Percentiles rank a stretch among this genome's conserved stretches.
Conservation (phyloP, 2,329 filamentous ascomycete species). For the Aphanocladium album region DNA sequence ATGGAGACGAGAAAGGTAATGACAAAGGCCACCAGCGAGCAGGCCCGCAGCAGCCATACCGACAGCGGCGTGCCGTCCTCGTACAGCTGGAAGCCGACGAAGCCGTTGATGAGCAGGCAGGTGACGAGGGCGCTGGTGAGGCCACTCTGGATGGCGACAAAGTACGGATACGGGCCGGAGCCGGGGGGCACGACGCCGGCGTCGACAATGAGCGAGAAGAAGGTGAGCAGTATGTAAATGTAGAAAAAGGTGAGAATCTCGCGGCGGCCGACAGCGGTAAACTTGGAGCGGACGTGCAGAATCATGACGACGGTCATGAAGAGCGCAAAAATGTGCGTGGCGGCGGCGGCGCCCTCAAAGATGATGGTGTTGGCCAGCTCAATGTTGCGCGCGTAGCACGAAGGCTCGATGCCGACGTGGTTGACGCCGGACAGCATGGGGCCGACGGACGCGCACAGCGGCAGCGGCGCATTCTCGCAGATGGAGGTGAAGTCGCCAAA, state of each 20-base stretch:
- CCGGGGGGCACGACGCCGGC: constrained; percentile 86
- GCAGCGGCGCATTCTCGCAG: constrained; percentile 79
- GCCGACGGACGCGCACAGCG: constrained; percentile 82
- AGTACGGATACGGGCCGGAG: constrained; percentile 79
- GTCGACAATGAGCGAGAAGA: constrained; percentile 84
- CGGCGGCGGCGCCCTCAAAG: constrained; percentile 85
- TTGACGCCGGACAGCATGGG: constrained; percentile 62
- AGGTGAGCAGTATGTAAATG: constrained; percentile 85
- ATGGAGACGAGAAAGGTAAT: constrained; percentile 84
- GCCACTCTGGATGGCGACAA: constrained; percentile 81
- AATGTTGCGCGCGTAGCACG: constrained; percentile 91
- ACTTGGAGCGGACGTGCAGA: constrained; percentile 86
- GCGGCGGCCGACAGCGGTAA: constrained; percentile 82
- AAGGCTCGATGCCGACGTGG: constrained; percentile 74
- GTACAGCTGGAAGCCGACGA: constrained; percentile 96
- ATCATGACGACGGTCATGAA: constrained; percentile 97
- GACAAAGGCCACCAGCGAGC: constrained; percentile 74
- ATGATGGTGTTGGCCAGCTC: constrained; percentile 98
- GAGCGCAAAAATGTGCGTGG: constrained; percentile 86
- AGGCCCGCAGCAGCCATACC: constrained; percentile 82
- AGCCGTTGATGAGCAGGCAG: constrained; percentile 91
- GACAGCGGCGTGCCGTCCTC: constrained; percentile 93
- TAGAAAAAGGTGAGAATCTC: constrained; percentile 91
- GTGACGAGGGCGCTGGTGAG: constrained; percentile 81
- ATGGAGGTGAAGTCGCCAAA: constrained; percentile 89